Conservation (phyloP, 1,284 basidiomycete genomes). For the Malassezia nana region DNA sequence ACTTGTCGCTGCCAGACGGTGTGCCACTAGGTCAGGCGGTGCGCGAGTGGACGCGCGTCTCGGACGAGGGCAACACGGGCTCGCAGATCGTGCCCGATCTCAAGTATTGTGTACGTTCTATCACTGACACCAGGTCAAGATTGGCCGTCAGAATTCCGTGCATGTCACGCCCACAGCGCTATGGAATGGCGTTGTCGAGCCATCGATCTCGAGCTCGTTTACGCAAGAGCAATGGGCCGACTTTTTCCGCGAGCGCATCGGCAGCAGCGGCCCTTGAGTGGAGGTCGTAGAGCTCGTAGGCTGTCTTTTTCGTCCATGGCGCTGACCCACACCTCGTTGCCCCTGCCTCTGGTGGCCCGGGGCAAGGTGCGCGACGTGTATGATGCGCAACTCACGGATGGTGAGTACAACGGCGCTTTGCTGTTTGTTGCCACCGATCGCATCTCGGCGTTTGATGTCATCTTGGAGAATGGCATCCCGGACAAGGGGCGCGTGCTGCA, state of each 20-base stretch:
- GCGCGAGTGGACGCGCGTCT: slow-evolving; percentile 59
- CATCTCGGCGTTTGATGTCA: slow-evolving; percentile 93
- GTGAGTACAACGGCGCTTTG: slow-evolving; percentile 31
- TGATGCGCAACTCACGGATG: slow-evolving; percentile 30
- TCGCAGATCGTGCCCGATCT: slow-evolving; percentile 67
- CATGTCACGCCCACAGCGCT: slow-evolving; percentile 77
- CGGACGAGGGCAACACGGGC: slow-evolving; percentile 63
- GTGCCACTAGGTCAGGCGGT: slow-evolving; percentile 50
- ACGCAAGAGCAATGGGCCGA: slow-evolving; percentile 71
- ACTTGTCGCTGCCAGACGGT: slow-evolving; percentile 51
- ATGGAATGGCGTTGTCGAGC: slow-evolving; percentile 61
- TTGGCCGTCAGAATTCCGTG: slow-evolving; percentile 77
- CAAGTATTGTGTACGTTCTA: slow-evolving; percentile 58
- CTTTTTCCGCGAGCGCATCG: slow-evolving; percentile 63
- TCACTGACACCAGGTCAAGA: slow-evolving; percentile 56
- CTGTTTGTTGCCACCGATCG: slow-evolving; percentile 92
- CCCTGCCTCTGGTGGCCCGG: slow-evolving; percentile 40
- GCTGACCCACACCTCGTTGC: slow-evolving; percentile 33
- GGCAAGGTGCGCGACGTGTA: slow-evolving; percentile 48
- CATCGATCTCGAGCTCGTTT: slow-evolving; percentile 72
- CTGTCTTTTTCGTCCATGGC: slow-evolving; percentile 2
- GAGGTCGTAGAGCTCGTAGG: background rate
- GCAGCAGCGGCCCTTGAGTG: slow-evolving; percentile 9
- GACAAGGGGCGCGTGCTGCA: slow-evolving; percentile 86
- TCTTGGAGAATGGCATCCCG: slow-evolving; percentile 61